phyloP scores from a whole-genome alignment of 768 basidiomycete genomes.

The Macrolepiota fuliginosa region DNA sequence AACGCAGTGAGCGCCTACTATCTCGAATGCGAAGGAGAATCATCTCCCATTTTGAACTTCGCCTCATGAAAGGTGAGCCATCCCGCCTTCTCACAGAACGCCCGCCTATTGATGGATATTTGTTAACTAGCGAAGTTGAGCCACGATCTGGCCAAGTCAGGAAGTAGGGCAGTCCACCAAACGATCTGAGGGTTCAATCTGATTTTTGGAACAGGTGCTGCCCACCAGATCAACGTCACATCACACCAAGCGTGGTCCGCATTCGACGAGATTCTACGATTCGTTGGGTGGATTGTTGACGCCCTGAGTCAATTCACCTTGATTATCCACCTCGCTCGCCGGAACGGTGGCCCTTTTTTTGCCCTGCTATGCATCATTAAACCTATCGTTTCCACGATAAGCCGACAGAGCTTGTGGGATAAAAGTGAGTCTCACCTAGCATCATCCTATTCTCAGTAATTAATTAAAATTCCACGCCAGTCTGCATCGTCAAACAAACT shows the following conservation, averaged over 20 bases:
- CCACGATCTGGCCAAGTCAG: conserved; percentile 2
- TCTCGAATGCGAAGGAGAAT: not conserved
- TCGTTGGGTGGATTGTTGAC: not conserved
- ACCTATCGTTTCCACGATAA: not conserved
- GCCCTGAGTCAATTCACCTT: conserved; percentile 9
- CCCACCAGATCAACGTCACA: not conserved
- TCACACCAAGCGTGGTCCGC: not conserved
- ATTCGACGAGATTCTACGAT: not conserved
- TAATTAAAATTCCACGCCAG: not conserved
- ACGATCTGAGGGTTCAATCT: no score
- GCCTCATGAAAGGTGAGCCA: conserved; percentile 9
- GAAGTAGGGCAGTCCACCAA: not conserved
- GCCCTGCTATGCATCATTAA: not conserved
- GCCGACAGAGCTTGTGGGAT: not conserved
- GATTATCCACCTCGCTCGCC: not conserved
- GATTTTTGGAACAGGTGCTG: not conserved
- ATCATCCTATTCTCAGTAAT: not conserved
- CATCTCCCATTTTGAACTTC: conserved; percentile 7
- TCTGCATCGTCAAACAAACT: conserved; percentile 7
- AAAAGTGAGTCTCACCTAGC: conserved; percentile 1
- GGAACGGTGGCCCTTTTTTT: conserved; percentile 10
- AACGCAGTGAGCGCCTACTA: no score
- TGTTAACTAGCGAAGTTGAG: not conserved
- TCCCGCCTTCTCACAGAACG: not conserved
- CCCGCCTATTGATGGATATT: not conserved